Evolutionary conservation across 768 basidiomycete genomes (phyloP).

Genomic region (Lanmaoa rubissima): DNA sequence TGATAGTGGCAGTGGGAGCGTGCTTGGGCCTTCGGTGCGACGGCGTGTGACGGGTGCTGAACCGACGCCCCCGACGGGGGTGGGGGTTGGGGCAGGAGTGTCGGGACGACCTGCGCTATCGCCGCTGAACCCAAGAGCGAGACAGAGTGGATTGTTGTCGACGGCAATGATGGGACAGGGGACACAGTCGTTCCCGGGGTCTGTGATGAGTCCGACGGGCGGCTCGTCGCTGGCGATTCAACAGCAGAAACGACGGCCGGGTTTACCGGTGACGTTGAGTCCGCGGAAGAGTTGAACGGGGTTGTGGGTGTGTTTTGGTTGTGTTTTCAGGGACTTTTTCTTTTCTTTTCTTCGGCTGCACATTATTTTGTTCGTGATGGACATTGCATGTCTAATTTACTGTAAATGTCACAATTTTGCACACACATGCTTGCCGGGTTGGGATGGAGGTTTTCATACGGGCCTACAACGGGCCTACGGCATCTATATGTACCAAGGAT

Average conservation of each 20-base stretch:
- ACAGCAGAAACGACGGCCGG: conserved; percentile 41
- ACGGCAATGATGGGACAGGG: conserved; percentile 38
- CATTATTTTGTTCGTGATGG: neutral
- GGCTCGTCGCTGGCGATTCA: conserved; percentile 27
- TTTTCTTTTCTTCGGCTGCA: too few relatives aligned
- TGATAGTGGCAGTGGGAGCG: neutral
- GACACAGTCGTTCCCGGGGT: conserved; percentile 29
- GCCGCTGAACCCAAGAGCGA: conserved; percentile 70
- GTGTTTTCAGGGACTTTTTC: neutral
- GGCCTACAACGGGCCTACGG: too few relatives aligned
- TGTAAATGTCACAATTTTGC: neutral
- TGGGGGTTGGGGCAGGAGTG: neutral
- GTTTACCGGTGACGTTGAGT: conserved; percentile 37
- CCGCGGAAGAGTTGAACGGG: conserved; percentile 23
- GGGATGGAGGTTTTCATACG: too few relatives aligned
- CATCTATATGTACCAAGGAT: too few relatives aligned
- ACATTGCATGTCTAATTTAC: neutral
- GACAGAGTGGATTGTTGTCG: conserved; percentile 45
- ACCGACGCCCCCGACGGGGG: conserved; percentile 25
- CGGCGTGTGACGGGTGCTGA: conserved; percentile 62
- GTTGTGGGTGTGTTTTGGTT: too few relatives aligned
- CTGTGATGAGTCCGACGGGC: conserved; percentile 11
- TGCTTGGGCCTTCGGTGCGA: conserved; percentile 47
- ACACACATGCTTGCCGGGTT: neutral
- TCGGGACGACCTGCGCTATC: conserved; percentile 50